These are phyloP conservation scores for Trichoderma hamatum DNA, from an alignment of 2,329 filamentous ascomycete genomes.

Conservation along the genomic window DNA sequence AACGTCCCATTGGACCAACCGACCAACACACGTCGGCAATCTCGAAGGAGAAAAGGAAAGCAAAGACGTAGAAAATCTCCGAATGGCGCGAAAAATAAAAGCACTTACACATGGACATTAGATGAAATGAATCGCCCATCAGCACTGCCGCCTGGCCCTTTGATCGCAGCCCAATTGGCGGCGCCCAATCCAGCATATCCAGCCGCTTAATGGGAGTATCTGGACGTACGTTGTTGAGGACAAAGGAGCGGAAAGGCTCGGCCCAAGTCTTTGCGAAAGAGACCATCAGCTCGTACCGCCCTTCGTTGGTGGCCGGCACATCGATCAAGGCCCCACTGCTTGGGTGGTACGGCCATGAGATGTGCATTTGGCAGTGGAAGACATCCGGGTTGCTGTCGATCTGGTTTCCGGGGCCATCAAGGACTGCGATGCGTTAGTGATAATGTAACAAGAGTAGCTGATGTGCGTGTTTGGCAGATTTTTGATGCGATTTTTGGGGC, in stretches of 20 bases:
- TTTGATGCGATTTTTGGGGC: neutral
- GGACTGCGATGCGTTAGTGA: conserved; percentile 41
- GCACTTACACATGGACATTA: conserved; percentile 62
- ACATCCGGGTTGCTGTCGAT: conserved; percentile 36
- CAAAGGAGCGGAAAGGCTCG: conserved; percentile 51
- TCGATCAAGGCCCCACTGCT: conserved; percentile 41
- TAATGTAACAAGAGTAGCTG: neutral
- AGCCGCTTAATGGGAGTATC: conserved; percentile 50
- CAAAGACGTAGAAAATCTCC: neutral
- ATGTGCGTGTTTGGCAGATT: neutral
- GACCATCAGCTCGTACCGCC: conserved; percentile 48
- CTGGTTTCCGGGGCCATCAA: conserved; percentile 52
- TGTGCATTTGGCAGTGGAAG: conserved; percentile 53
- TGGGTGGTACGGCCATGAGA: conserved; percentile 53
- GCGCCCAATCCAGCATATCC: conserved; percentile 53
- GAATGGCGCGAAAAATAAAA: neutral
- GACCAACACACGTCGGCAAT: too few species aligned
- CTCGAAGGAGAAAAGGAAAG: neutral
- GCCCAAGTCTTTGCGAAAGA: conserved; percentile 50
- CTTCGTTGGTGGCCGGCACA: conserved; percentile 46
- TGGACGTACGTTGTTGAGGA: conserved; percentile 43
- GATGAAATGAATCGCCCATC: conserved; percentile 59
- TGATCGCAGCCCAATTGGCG: conserved; percentile 41
- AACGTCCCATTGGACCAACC: too few species aligned
- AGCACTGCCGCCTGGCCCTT: conserved; percentile 49